Base-by-base conservation (phyloP, 176 grass and related monocot species). In the Raddia guianensis region DNA sequence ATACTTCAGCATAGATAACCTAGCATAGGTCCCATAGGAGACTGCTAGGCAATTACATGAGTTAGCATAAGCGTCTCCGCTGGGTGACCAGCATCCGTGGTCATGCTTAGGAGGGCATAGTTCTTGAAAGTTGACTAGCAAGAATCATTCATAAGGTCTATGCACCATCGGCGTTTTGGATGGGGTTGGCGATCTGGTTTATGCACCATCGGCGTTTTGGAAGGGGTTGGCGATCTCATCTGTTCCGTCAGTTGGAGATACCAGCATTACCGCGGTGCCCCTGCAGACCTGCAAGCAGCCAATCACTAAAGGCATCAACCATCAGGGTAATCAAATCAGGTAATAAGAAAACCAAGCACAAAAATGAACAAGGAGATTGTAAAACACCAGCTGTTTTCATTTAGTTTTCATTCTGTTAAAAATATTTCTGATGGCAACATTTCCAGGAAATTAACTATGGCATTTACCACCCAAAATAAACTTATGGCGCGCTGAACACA, bases 151-250 rank as follows among this genome's bases (percentile, higher is more conserved):
- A 27, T 27, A 27, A 27, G 27, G 27, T 27, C 27, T 86, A 91
- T 56, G 80, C 83, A 3, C 89, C 92, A 71, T 91, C 92, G 14
- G 89, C 70, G 14, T 64, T 60, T 35, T 94, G 89, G 59, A 94
- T 91, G 18, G 92, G 86, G 61, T 94, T 94, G 20, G 89, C 83
- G 59, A 94, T 94, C 83, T 94, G 27, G 27, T 58, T 73, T 86
- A 91, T 56, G 80, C 83, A 3, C 89, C 92, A 71, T 91, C 92
- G 14, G 89, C 70, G 13, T 64, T 60, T 35, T 94, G 89, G 59
- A 94, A 94, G 18, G 92, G 86, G 61, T 94, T 94, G 20, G 89
- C 83, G 59, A 94, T 94, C 83, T 94, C 86, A 63, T 94, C 88
- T 0, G 91, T 94, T 78, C 91, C 91, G 11, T 94, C 91, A 0